These are phyloP conservation scores for Gossypium aridum DNA, from an alignment of 441 rosid species.

Conservation along the genomic window DNA sequence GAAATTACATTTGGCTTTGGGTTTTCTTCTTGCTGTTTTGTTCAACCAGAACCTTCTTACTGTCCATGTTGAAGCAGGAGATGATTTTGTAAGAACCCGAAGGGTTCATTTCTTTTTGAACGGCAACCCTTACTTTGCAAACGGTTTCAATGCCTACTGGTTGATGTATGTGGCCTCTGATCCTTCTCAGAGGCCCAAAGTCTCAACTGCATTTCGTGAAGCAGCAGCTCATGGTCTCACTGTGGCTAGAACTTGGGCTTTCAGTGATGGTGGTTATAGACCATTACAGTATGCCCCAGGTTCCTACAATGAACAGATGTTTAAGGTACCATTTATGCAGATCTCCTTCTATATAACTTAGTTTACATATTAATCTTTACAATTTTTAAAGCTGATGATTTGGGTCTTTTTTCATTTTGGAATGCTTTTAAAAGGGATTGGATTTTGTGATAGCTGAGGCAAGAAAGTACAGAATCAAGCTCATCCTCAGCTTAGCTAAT, in stretches of 20 bases:
- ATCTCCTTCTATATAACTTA: neutral
- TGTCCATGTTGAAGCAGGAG: slow-evolving; percentile 36
- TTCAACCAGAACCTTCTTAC: slow-evolving; percentile 16
- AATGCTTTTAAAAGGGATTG: slow-evolving; percentile 39
- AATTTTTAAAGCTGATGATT: neutral
- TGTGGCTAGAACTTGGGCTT: slow-evolving; percentile 91
- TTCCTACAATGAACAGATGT: slow-evolving; percentile 75
- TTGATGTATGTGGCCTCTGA: slow-evolving; percentile 82
- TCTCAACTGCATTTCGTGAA: slow-evolving; percentile 58
- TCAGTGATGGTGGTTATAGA: slow-evolving; percentile 87
- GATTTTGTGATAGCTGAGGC: slow-evolving; percentile 77
- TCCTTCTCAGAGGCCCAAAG: slow-evolving; percentile 62
- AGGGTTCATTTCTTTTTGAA: slow-evolving; percentile 65
- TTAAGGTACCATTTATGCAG: slow-evolving; percentile 41
- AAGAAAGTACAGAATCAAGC: slow-evolving; percentile 48
- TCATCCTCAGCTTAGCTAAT: slow-evolving; percentile 56
- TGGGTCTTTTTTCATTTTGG: neutral
- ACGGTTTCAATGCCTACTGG: slow-evolving; percentile 98
- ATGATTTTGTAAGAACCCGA: slow-evolving; percentile 59
- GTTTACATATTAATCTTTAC: neutral
- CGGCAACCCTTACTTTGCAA: slow-evolving; percentile 73
- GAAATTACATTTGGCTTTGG: slow-evolving; percentile 29
- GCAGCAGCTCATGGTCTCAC: slow-evolving; percentile 72
- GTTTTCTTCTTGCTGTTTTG: slow-evolving; percentile 24
- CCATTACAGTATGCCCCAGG: slow-evolving; percentile 86